Conservation (phyloP, 371 early-diverging fungal species). For the Rhizopus arrhizus region DNA sequence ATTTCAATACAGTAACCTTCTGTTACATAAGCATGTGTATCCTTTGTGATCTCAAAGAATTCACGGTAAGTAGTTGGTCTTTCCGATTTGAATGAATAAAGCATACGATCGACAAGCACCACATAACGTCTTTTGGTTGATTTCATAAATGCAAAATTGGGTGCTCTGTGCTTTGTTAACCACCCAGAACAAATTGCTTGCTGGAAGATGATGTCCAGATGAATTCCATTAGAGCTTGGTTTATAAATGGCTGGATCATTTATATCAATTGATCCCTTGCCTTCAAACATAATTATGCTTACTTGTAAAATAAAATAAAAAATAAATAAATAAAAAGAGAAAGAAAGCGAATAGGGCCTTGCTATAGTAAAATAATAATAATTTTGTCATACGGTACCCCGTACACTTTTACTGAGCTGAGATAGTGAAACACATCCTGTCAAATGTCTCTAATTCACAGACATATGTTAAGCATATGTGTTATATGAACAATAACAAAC, state of each 20-base stretch:
- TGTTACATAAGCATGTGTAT: constrained; percentile 41
- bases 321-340: neutral
- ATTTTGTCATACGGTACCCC: neutral
- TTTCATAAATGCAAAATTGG: constrained; percentile 41
- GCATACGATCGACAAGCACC: constrained; percentile 37
- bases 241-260: constrained; percentile 13
- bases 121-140: constrained; percentile 32
- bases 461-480: too few species aligned
- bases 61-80: constrained; percentile 31
- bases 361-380: too few species aligned
- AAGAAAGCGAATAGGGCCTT: neutral
- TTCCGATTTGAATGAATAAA: constrained; percentile 42
- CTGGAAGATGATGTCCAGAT: constrained; percentile 15
- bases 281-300: too few species aligned
- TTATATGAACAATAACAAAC: too few species aligned
- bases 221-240: constrained; percentile 14
- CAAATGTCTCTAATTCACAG: neutral
- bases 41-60: constrained; percentile 36
- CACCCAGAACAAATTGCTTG: constrained; percentile 35
- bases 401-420: neutral
- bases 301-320: too few species aligned
- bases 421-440: neutral
- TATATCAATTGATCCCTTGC: neutral
- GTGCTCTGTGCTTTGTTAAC: constrained; percentile 38
- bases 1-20: constrained; percentile 45